Evolutionary conservation across 2,329 filamentous ascomycete species (phyloP).

Genomic region (Calcarisporium arbuscula): DNA sequence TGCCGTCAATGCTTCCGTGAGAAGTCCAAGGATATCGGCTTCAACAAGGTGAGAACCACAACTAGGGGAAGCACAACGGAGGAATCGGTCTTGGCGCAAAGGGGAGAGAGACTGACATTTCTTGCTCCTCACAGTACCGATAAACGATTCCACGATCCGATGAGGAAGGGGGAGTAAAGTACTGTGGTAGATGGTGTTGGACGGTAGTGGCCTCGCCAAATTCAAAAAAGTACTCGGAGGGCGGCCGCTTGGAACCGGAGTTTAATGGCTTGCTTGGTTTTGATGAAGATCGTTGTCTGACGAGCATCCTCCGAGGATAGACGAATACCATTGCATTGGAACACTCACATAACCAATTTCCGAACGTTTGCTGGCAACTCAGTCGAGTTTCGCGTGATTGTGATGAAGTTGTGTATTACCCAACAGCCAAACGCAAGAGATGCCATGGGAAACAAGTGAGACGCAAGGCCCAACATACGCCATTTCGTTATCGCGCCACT

Average conservation of each 20-base stretch:
- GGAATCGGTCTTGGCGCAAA: background rate
- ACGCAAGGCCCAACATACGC: no score
- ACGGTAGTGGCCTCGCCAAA: constrained; percentile 24
- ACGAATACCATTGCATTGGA: constrained; percentile 37
- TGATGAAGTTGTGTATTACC: no score
- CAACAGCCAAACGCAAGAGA: no score
- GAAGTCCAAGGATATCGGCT: constrained; percentile 67
- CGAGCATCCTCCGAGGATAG: constrained; percentile 36
- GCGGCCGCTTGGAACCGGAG: constrained; percentile 40
- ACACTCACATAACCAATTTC: constrained; percentile 14
- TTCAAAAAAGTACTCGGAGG: constrained; percentile 32
- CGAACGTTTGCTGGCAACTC: no score
- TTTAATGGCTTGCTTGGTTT: constrained; percentile 40
- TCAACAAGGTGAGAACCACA: constrained; percentile 55
- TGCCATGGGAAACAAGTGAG: no score
- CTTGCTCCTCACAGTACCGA: constrained; percentile 26
- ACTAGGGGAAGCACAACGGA: background rate
- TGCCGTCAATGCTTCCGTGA: constrained; percentile 76
- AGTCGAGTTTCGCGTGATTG: no score
- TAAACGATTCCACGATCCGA: constrained; percentile 20
- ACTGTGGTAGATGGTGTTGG: constrained; percentile 17
- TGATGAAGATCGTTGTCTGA: constrained; percentile 35
- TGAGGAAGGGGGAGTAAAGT: constrained; percentile 12
- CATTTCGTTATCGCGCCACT: no score
- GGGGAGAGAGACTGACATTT: constrained; percentile 11